Percentiles rank a stretch among this genome's conserved stretches.
Evolutionary conservation across 768 basidiomycete species (phyloP).

Genomic region (Pisolithus orientalis): DNA sequence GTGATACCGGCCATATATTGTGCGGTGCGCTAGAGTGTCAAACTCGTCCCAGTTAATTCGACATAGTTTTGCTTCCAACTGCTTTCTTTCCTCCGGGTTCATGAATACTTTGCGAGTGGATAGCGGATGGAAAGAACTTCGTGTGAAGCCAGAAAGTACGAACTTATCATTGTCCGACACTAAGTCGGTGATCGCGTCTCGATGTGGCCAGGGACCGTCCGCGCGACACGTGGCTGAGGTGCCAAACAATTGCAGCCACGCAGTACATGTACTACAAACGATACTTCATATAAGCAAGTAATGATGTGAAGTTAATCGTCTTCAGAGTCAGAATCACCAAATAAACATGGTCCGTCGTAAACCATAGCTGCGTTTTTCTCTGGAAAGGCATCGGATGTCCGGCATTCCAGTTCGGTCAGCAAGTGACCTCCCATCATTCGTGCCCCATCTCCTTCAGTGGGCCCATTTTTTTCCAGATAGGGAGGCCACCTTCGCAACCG

Average conservation of each 20-base stretch:
- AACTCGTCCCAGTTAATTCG: neutral
- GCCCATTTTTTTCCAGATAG: no score
- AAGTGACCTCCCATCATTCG: no score
- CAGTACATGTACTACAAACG: neutral
- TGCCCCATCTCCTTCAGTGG: no score
- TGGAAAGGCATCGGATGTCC: neutral
- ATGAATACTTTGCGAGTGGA: neutral
- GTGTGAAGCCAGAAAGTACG: no score
- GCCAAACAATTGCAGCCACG: neutral
- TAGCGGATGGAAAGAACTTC: no score
- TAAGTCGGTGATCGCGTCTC: no score
- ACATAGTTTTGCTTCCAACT: neutral
- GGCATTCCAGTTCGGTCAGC: no score
- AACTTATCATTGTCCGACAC: no score
- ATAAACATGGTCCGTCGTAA: slow-evolving; percentile 24
- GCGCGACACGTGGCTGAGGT: neutral
- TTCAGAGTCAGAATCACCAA: slow-evolving; percentile 24
- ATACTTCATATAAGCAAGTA: no score
- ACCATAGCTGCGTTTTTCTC: slow-evolving; percentile 3
- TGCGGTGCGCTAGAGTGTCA: neutral
- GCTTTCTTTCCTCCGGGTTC: neutral
- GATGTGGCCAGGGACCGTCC: no score
- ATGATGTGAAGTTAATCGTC: slow-evolving; percentile 10
- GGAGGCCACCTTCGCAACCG: neutral
- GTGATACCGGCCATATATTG: slow-evolving; percentile 1